These are phyloP conservation scores for Boletellus deceptivus DNA, from an alignment of 1,284 basidiomycete species.

Conservation along the genomic window DNA sequence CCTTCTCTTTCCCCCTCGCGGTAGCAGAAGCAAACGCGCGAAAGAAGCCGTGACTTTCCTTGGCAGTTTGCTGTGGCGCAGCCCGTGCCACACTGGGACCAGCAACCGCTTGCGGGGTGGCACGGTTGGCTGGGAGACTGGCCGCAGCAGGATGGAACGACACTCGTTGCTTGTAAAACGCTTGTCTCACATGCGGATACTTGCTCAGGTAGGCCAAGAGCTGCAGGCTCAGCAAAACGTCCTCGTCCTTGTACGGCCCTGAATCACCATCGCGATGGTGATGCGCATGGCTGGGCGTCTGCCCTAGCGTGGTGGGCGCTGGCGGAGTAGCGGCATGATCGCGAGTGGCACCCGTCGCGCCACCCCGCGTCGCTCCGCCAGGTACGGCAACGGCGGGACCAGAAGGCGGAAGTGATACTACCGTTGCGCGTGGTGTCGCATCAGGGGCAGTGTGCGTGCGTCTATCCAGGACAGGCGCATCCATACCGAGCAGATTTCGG, in stretches of 20 bases:
- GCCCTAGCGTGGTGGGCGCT: conserved; percentile 26
- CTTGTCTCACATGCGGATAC: conserved; percentile 96
- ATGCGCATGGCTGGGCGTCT: conserved; percentile 23
- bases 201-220: conserved; percentile 96
- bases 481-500: conserved; percentile 30
- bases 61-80: conserved; percentile 13
- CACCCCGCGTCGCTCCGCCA: conserved; percentile 17
- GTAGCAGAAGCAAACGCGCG: conserved; percentile 38
- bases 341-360: conserved; percentile 11
- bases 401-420: conserved; percentile 34
- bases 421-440: conserved; percentile 41
- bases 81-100: conserved; percentile 25
- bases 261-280: conserved; percentile 37
- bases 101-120: conserved; percentile 17
- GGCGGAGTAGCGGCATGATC: conserved; percentile 19
- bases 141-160: conserved; percentile 72
- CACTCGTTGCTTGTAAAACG: conserved; percentile 84
- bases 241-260: conserved; percentile 88
- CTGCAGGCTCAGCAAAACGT: conserved; percentile 89
- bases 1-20: conserved; percentile 44
- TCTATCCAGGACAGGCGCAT: conserved; percentile 27
- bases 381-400: conserved; percentile 9
- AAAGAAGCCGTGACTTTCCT: conserved; percentile 37
- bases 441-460: conserved; percentile 34
- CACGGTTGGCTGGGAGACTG: conserved; percentile 28